Evolutionary conservation across 805 yeast species (phyloP), one percentile per base, ranked within the genome.

Genomic region (Candida endomychidarum): DNA sequence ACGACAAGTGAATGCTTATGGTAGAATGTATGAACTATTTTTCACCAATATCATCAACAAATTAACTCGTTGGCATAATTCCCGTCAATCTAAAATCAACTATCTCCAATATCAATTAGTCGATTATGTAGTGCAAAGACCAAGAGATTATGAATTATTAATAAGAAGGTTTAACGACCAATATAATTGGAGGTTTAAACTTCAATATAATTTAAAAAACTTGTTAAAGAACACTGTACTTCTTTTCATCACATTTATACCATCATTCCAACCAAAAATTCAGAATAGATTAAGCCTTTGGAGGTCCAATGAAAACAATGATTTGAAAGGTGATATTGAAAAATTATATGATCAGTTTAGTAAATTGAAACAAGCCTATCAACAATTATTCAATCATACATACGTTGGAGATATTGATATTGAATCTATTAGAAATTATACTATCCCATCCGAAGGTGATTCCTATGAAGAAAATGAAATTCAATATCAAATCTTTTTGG

Each of bases 81-180:
- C 3, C 4, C 19, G 34, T 11, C 3, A 19, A 15, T 9, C 3
- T 6, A 11, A 18, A 6, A 14, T 14, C 3, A 15, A 20, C 4
- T 3, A 12, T 4, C 3, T 35, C 9, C 31, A 35, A 20, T 14
- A 14, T 27, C 26, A 15, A 25, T 17, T 37, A 9, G 35, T 42
- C 3, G 27, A 35, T 4, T 42, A 40, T 19, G 47, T 46, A 4
- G 54, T 59, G 3, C 31, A 28, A 8, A 43, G 65, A 36, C 46
- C 50, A 8, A 38, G 60, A 17, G 65, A 58, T 21, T 59, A 49
- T 43, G 58, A 58, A 25, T 41, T 26, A n/a, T 16, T 44, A 5
- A 8, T 19, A 2, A 14, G n/a, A 8, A 32, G 36, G 21, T 12
- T 21, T 8, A 42, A 28, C 19, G 9, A 34, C 2, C 20, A 35